Evolutionary conservation across 371 early-diverging fungal genomes (phyloP).

Genomic region (Rhizopus stolonifer): DNA sequence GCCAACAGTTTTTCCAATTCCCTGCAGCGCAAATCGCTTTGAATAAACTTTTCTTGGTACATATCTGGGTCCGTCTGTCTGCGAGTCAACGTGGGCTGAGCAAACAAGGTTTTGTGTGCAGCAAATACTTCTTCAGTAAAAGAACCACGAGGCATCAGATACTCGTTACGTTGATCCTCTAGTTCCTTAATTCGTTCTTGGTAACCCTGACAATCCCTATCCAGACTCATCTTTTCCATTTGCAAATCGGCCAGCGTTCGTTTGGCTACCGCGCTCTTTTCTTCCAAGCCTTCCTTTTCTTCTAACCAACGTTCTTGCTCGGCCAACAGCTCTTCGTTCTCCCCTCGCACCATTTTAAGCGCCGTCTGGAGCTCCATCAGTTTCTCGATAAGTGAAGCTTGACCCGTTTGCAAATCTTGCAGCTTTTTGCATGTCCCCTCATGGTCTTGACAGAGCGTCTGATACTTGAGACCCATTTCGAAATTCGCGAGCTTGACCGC

Average conservation of each 20-base stretch:
- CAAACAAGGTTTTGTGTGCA: slow-evolving; percentile 39
- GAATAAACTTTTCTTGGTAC: slow-evolving; percentile 44
- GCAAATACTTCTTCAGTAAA: slow-evolving; percentile 50
- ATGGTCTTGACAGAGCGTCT: slow-evolving; percentile 39
- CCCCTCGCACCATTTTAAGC: slow-evolving; percentile 19
- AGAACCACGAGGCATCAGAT: slow-evolving; percentile 43
- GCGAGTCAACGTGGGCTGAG: slow-evolving; percentile 11
- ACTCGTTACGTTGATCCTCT: slow-evolving; percentile 44
- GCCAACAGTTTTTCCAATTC: slow-evolving; percentile 49
- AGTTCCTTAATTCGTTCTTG: slow-evolving; percentile 27
- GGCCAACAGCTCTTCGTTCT: slow-evolving; percentile 36
- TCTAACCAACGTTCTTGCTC: slow-evolving; percentile 24
- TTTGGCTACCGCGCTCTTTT: slow-evolving; percentile 31
- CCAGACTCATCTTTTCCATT: slow-evolving; percentile 35
- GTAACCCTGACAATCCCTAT: slow-evolving; percentile 25
- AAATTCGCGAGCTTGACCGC: slow-evolving; percentile 36
- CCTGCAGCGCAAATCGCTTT: slow-evolving; percentile 49
- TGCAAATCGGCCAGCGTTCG: slow-evolving; percentile 39
- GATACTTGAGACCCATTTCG: slow-evolving; percentile 45
- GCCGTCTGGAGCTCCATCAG: slow-evolving; percentile 29
- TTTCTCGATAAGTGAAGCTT: slow-evolving; percentile 27
- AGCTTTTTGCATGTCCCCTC: slow-evolving; percentile 29
- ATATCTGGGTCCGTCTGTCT: slow-evolving; percentile 24
- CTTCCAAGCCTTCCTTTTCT: slow-evolving; percentile 25
- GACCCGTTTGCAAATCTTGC: slow-evolving; percentile 24